Conservation (phyloP, 306 rosid species). For the Ceratonia siliqua region DNA sequence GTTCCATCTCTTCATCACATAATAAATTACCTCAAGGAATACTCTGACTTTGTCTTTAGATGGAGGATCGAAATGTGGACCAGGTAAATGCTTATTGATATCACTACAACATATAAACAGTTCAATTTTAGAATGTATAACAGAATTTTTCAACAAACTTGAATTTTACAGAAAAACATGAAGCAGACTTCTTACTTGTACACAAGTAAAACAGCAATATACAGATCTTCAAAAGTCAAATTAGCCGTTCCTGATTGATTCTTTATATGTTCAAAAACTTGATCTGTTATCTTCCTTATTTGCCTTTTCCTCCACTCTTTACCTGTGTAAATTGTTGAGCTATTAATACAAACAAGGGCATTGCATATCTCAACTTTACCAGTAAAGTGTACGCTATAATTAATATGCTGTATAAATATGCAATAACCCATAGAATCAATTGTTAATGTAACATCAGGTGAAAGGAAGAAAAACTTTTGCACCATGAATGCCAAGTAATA, state of each 20-base stretch:
- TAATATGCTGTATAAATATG: background rate
- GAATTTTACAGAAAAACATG: background rate
- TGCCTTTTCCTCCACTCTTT: slow-evolving; percentile 63
- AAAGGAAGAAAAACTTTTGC: background rate
- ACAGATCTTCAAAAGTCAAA: slow-evolving; percentile 74
- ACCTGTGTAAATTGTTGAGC: slow-evolving; percentile 48
- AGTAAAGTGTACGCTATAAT: background rate
- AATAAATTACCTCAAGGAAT: slow-evolving; percentile 58
- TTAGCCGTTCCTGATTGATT: slow-evolving; percentile 37
- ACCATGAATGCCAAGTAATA: background rate
- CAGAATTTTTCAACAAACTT: slow-evolving; percentile 8
- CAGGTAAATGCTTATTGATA: slow-evolving; percentile 77
- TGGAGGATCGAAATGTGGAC: slow-evolving; percentile 87
- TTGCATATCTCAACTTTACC: background rate
- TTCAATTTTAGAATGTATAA: slow-evolving; percentile 5
- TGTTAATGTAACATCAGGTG: background rate
- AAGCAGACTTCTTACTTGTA: slow-evolving; percentile 66
- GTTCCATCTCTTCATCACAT: slow-evolving; percentile 28
- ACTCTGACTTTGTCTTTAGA: slow-evolving; percentile 54
- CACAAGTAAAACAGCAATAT: slow-evolving; percentile 80
- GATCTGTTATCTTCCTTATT: slow-evolving; percentile 64
- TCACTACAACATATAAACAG: slow-evolving; percentile 57
- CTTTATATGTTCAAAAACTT: slow-evolving; percentile 47
- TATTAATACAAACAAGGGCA: slow-evolving; percentile 11
- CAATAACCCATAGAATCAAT: background rate